Conservation (phyloP, 208 protist genomes). For the Trypanosoma boissoni region DNA sequence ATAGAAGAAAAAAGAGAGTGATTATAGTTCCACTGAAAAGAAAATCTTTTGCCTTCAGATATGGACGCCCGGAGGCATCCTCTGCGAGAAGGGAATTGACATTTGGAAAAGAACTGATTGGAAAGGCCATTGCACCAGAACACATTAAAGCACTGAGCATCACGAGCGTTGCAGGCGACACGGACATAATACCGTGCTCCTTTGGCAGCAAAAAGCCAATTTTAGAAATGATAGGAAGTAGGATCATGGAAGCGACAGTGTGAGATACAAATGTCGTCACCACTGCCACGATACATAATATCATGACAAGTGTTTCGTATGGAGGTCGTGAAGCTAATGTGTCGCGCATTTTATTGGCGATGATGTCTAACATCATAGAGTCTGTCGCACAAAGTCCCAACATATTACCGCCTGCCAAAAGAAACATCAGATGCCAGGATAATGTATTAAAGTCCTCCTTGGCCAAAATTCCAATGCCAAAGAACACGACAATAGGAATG, state of each 20-base stretch:
- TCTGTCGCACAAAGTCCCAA: constrained; percentile 87
- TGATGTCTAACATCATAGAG: constrained; percentile 84
- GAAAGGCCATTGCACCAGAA: constrained; percentile 92
- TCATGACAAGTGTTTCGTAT: constrained; percentile 62
- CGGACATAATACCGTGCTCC: constrained; percentile 39
- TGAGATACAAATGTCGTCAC: constrained; percentile 92
- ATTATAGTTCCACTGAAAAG: constrained; percentile 78
- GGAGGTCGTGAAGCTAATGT: constrained; percentile 50
- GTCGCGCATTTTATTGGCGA: constrained; percentile 61
- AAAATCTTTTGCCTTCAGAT: constrained; percentile 90
- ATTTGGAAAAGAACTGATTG: constrained; percentile 95
- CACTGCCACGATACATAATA: constrained; percentile 62
- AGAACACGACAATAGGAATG: constrained; percentile 92
- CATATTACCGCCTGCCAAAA: constrained; percentile 93
- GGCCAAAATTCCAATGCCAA: constrained; percentile 87
- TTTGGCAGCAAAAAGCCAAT: constrained; percentile 81
- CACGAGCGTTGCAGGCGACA: constrained; percentile 79
- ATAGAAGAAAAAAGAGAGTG: constrained; percentile 60
- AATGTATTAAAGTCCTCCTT: constrained; percentile 93
- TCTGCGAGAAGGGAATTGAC: constrained; percentile 90
- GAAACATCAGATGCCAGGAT: constrained; percentile 92
- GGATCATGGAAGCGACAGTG: constrained; percentile 92
- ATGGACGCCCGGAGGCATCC: constrained; percentile 79
- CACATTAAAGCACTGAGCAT: constrained; percentile 86
- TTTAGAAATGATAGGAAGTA: constrained; percentile 90